Evolutionary conservation across 2,329 filamentous ascomycete species (phyloP).

Genomic region (Epichloe sibirici): DNA sequence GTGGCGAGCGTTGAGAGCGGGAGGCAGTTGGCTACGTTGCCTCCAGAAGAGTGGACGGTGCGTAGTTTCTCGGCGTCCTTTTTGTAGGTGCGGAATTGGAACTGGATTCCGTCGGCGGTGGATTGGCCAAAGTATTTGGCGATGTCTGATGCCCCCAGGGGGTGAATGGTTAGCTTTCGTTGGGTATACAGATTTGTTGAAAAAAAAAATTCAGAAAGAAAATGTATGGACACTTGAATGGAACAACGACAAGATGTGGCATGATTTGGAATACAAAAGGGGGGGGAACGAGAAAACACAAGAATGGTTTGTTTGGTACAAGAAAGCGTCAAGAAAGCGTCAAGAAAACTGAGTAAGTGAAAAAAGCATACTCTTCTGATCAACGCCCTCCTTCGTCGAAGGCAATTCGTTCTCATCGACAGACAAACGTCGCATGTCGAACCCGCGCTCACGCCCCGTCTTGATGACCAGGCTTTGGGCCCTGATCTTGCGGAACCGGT

Average conservation of each 20-base stretch:
- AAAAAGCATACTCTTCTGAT: conserved; percentile 27
- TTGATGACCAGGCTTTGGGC: conserved; percentile 28
- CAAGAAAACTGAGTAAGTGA: background rate
- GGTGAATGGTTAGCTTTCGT: conserved; percentile 4
- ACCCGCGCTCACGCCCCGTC: conserved; percentile 20
- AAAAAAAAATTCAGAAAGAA: background rate
- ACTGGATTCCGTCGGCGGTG: conserved; percentile 44
- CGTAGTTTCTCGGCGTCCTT: conserved; percentile 37
- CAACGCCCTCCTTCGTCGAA: conserved; percentile 24
- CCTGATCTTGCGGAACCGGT: conserved; percentile 37
- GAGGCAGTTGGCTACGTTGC: conserved; percentile 32
- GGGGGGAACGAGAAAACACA: background rate
- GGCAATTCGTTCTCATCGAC: conserved; percentile 24
- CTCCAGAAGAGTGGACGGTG: conserved; percentile 29
- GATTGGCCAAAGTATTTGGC: conserved; percentile 48
- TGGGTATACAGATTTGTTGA: background rate
- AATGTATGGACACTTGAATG: background rate
- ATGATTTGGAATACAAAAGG: background rate
- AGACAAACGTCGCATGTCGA: conserved; percentile 31
- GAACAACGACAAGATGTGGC: background rate
- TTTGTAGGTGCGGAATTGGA: conserved; percentile 47
- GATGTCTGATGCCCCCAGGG: conserved; percentile 33
- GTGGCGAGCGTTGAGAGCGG: conserved; percentile 17
- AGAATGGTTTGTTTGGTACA: background rate
- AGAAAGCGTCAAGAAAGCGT: background rate